Evolutionary conservation across 352 stramenopile genomes (phyloP).

Genomic region (Globisporangium cystogenes): DNA sequence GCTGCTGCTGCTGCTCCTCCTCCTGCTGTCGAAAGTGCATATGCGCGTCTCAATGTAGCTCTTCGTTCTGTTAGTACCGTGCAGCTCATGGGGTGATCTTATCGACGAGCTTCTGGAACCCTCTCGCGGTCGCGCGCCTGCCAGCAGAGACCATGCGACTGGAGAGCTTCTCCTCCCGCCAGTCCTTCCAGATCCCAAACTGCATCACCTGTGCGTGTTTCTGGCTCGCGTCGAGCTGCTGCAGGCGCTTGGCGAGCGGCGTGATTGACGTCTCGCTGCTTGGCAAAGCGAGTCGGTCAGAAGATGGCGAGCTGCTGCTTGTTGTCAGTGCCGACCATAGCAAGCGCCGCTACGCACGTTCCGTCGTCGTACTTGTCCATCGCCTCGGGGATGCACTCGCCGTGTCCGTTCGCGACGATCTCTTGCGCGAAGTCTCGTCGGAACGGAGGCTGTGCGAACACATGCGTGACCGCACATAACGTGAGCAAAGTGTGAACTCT

Average conservation of each 20-base stretch:
- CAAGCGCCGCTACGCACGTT: conserved; percentile 31
- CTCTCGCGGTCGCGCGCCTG: conserved; percentile 46
- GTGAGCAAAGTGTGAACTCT: neutral
- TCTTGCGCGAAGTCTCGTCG: conserved; percentile 53
- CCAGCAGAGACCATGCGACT: conserved; percentile 57
- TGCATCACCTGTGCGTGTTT: conserved; percentile 74
- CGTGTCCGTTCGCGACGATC: conserved; percentile 47
- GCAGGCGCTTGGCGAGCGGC: conserved; percentile 33
- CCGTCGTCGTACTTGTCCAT: conserved; percentile 57
- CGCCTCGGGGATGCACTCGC: conserved; percentile 56
- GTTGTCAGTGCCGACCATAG: too few relatives aligned
- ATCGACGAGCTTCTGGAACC: conserved; percentile 36
- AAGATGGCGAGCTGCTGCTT: neutral
- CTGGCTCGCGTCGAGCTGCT: conserved; percentile 46
- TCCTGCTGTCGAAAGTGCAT: neutral
- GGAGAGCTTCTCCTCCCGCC: conserved; percentile 59
- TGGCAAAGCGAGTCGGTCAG: neutral
- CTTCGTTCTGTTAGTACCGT: neutral
- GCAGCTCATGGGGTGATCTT: conserved; percentile 22
- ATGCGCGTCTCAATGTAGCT: neutral
- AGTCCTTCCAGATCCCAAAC: conserved; percentile 78
- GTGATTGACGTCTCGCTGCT: neutral
- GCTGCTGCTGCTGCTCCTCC: neutral
- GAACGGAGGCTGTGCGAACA: conserved; percentile 31
- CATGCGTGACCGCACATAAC: neutral